These are phyloP conservation scores for Malbranchea cinnamomea DNA, from an alignment of 2,329 filamentous ascomycete genomes.

Conservation along the genomic window DNA sequence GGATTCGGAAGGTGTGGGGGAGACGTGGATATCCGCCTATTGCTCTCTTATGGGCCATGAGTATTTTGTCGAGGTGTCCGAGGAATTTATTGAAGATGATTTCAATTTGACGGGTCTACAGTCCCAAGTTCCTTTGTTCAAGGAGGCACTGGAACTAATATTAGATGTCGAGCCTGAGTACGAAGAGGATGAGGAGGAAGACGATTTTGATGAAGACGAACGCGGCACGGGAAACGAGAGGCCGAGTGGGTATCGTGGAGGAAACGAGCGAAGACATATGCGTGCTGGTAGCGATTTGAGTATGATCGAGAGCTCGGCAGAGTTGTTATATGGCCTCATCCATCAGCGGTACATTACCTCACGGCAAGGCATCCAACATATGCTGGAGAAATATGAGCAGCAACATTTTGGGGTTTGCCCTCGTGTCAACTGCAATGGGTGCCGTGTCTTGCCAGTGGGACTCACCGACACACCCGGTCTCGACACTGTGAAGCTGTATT, in stretches of 20 bases:
- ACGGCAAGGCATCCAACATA: conserved; percentile 89
- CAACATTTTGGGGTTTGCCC: conserved; percentile 93
- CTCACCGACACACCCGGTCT: conserved; percentile 88
- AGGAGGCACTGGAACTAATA: conserved; percentile 98
- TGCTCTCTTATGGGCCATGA: conserved; percentile 92
- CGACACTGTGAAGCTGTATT: conserved; percentile 97
- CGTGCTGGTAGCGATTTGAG: conserved; percentile 85
- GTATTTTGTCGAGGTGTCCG: conserved; percentile 96
- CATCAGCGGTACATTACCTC: conserved; percentile 98
- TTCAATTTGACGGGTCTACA: conserved; percentile 96
- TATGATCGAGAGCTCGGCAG: conserved; percentile 93
- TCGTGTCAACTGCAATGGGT: conserved; percentile 80
- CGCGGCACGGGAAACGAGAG: conserved; percentile 48
- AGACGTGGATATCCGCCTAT: conserved; percentile 97
- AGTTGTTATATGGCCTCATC: conserved; percentile 94
- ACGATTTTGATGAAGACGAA: conserved; percentile 55
- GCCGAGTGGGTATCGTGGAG: conserved; percentile 29
- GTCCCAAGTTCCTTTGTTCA: conserved; percentile 95
- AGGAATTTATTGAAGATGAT: conserved; percentile 99
- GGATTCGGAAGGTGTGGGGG: conserved; percentile 38
- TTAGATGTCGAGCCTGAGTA: conserved; percentile 95
- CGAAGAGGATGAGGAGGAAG: conserved; percentile 50
- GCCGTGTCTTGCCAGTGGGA: conserved; percentile 82
- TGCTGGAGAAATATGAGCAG: conserved; percentile 97
- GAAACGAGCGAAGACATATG: conserved; percentile 59